A percentile compares a stretch with the other conserved stretches of the same genome.
These are phyloP conservation scores for Lyophyllum atratum DNA, from an alignment of 768 basidiomycete species.

Conservation along the genomic window DNA sequence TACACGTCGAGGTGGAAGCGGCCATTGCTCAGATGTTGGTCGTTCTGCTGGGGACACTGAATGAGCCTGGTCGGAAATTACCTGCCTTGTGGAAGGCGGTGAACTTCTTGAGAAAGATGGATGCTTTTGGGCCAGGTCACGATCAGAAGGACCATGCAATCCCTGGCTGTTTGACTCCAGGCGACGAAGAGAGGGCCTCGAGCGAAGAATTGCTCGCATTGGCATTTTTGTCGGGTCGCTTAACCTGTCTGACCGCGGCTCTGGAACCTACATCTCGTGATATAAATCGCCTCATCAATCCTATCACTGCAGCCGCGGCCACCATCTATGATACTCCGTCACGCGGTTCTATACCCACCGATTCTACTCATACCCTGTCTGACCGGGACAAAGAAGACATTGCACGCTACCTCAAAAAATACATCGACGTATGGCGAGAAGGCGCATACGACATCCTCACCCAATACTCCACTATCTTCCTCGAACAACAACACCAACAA, in stretches of 20 bases:
- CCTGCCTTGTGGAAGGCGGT: conserved; percentile 91
- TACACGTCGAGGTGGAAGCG: conserved; percentile 67
- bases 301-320: conserved; percentile 43
- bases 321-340: conserved; percentile 40
- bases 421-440: conserved; percentile 91
- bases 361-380: conserved; percentile 8
- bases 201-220: conserved; percentile 80
- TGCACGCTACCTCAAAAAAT: conserved; percentile 78
- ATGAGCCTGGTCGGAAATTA: conserved; percentile 81
- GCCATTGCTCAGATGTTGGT: conserved; percentile 74
- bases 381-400: conserved; percentile 69
- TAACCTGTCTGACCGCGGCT: conserved; percentile 52
- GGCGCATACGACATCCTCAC: conserved; percentile 90
- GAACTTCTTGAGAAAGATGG: conserved; percentile 84
- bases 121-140: conserved; percentile 45
- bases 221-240: conserved; percentile 77
- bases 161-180: conserved; percentile 6
- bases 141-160: conserved; percentile 13
- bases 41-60: conserved; percentile 75
- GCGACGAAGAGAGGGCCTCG: conserved; percentile 34
- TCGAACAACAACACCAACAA: conserved; percentile 54
- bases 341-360: background rate
- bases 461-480: conserved; percentile 88
- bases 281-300: conserved; percentile 17
- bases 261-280: conserved; percentile 21